A percentile compares a stretch with the other conserved stretches of the same genome.
These are phyloP conservation scores for Colletotrichum lindemuthianum DNA, from an alignment of 2,329 filamentous ascomycete genomes.

Conservation along the genomic window DNA sequence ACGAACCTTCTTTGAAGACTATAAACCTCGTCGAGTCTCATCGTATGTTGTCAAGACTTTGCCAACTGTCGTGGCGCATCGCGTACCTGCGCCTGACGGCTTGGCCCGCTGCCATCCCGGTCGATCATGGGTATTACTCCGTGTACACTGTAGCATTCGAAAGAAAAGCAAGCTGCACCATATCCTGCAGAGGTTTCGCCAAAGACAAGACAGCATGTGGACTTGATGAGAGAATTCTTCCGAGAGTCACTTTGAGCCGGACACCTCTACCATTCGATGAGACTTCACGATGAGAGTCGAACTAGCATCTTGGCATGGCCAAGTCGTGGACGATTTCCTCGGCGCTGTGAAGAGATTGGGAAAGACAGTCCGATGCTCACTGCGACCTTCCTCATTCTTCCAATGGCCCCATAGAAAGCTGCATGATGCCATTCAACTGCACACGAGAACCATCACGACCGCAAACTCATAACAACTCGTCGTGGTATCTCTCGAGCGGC, in stretches of 20 bases:
- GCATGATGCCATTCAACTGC: conserved; percentile 8
- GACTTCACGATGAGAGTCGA: no score
- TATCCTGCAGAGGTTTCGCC: no score
- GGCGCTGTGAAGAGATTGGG: conserved; percentile 6
- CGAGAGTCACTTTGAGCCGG: neutral
- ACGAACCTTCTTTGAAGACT: no score
- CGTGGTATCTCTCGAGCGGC: neutral
- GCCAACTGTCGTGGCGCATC: neutral
- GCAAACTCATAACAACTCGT: neutral
- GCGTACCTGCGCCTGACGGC: neutral
- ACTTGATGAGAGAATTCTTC: neutral
- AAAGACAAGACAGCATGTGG: no score
- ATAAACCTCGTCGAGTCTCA: neutral
- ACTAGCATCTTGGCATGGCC: neutral
- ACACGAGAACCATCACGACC: neutral
- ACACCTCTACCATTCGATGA: no score
- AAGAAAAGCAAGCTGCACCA: no score
- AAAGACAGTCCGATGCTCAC: conserved; percentile 1
- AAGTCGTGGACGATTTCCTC: neutral
- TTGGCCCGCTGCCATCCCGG: neutral
- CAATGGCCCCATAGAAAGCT: conserved; percentile 7
- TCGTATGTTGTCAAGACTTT: neutral
- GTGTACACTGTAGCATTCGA: no score
- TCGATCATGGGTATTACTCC: neutral
- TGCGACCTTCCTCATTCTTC: conserved; percentile 30